Evolutionary conservation across 1,284 basidiomycete genomes (phyloP).

Genomic region (Sparassis latifolia): DNA sequence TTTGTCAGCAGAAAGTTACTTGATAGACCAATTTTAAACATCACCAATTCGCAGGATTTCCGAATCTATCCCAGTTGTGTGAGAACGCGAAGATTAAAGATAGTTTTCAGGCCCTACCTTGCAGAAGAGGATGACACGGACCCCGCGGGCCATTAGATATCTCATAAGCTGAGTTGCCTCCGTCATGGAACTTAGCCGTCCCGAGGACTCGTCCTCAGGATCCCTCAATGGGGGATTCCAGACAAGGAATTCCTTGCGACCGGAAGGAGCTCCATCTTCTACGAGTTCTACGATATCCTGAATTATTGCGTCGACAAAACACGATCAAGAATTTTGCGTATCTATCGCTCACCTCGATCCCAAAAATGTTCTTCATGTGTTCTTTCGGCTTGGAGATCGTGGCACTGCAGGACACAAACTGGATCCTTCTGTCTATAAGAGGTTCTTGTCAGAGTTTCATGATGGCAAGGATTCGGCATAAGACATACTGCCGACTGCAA

Average conservation of each 20-base stretch:
- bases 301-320: neutral
- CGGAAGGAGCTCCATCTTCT: slow-evolving; percentile 82
- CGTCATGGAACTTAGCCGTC: slow-evolving; percentile 55
- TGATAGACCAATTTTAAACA: slow-evolving; percentile 9
- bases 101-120: slow-evolving; percentile 42
- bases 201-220: slow-evolving; percentile 46
- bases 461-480: neutral
- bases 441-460: neutral
- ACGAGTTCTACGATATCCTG: slow-evolving; percentile 64
- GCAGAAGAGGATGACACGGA: slow-evolving; percentile 84
- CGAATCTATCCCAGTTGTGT: slow-evolving; percentile 44
- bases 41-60: slow-evolving; percentile 76
- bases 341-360: slow-evolving; percentile 39
- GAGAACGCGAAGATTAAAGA: neutral
- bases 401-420: slow-evolving; percentile 86
- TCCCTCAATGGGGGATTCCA: slow-evolving; percentile 75
- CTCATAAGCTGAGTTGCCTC: slow-evolving; percentile 77
- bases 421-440: slow-evolving; percentile 47
- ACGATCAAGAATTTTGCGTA: neutral
- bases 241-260: slow-evolving; percentile 70
- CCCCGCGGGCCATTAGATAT: slow-evolving; percentile 76
- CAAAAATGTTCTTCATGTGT: slow-evolving; percentile 76
- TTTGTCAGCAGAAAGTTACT: neutral
- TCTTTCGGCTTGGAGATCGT: slow-evolving; percentile 77
- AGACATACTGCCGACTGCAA: slow-evolving; percentile 72